Evolutionary conservation across 805 yeast species (phyloP).

Genomic region (Grigorovia yakushimaensis): DNA sequence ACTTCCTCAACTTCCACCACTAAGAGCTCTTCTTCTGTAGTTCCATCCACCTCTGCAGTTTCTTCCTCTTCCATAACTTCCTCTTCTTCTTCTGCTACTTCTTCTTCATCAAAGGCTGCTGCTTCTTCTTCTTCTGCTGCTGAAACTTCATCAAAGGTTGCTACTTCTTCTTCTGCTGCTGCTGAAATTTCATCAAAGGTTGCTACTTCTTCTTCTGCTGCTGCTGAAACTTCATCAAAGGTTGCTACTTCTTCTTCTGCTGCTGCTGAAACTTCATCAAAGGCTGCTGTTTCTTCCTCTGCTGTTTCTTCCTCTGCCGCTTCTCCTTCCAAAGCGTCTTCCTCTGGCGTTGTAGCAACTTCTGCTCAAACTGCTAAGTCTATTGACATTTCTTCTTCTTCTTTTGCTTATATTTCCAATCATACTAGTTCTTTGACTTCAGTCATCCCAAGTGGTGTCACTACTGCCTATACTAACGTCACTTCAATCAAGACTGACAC

Average conservation of each 20-base stretch:
- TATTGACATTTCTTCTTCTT: constrained; percentile 10
- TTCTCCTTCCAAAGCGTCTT: constrained; percentile 6
- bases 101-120: not conserved
- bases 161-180: not conserved
- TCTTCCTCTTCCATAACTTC: not conserved
- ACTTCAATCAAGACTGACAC: not conserved
- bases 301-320: not conserved
- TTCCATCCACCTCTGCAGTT: not conserved
- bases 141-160: constrained; percentile 6
- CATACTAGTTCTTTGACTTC: not conserved
- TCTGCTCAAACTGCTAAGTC: constrained; percentile 26
- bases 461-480: not conserved
- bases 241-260: not conserved
- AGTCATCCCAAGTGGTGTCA: not conserved
- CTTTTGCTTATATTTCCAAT: not conserved
- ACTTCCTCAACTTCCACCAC: not conserved
- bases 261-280: constrained; percentile 9
- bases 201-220: constrained; percentile 1
- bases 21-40: not conserved
- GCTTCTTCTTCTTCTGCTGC: constrained; percentile 4
- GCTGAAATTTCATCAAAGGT: constrained; percentile 1
- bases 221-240: not conserved
- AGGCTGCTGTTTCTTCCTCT: constrained; percentile 12
- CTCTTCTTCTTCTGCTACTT: not conserved
- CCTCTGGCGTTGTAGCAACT: constrained; percentile 7